phyloP scores from a whole-genome alignment of 1,139 yeast species.

The Protomyces inouyei region DNA sequence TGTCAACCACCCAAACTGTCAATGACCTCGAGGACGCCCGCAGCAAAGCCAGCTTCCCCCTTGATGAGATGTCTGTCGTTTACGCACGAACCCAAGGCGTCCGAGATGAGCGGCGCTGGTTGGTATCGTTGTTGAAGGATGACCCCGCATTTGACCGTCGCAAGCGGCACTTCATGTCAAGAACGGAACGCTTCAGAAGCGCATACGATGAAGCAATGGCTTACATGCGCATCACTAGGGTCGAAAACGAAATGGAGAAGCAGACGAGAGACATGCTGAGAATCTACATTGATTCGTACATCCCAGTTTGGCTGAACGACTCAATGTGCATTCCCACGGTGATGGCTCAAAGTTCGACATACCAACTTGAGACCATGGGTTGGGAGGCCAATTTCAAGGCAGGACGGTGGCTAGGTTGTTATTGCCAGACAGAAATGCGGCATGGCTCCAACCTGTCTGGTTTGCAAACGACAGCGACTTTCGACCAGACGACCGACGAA shows the following conservation, averaged over 20 bases:
- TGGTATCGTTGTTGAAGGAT: slow-evolving; percentile 18
- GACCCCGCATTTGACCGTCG: slow-evolving; percentile 12
- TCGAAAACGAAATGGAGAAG: slow-evolving; percentile 15
- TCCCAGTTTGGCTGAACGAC: slow-evolving; percentile 28
- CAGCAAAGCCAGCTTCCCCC: not conserved
- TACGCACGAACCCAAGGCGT: slow-evolving; percentile 19
- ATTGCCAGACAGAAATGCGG: slow-evolving; percentile 90
- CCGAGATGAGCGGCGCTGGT: slow-evolving; percentile 18
- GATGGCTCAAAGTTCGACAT: slow-evolving; percentile 26
- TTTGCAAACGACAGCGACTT: slow-evolving; percentile 82
- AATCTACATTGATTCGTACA: slow-evolving; percentile 18
- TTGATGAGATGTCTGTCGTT: slow-evolving; percentile 12
- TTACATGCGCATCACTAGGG: slow-evolving; percentile 7
- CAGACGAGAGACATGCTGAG: slow-evolving; percentile 18
- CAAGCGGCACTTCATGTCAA: slow-evolving; percentile 19
- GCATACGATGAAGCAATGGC: slow-evolving; percentile 22
- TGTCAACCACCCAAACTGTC: slow-evolving; percentile 12
- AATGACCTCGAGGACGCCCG: slow-evolving; percentile 12
- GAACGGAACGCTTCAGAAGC: slow-evolving; percentile 17
- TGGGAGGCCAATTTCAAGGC: slow-evolving; percentile 27
- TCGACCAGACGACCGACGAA: slow-evolving; percentile 58
- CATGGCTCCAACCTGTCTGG: slow-evolving; percentile 95
- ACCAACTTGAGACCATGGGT: slow-evolving; percentile 20
- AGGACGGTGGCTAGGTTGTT: slow-evolving; percentile 45
- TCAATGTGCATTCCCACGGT: slow-evolving; percentile 27